These are phyloP conservation scores for Cystobasidiaceae sp. DNA, from an alignment of 1,284 basidiomycete genomes.

Conservation along the genomic window DNA sequence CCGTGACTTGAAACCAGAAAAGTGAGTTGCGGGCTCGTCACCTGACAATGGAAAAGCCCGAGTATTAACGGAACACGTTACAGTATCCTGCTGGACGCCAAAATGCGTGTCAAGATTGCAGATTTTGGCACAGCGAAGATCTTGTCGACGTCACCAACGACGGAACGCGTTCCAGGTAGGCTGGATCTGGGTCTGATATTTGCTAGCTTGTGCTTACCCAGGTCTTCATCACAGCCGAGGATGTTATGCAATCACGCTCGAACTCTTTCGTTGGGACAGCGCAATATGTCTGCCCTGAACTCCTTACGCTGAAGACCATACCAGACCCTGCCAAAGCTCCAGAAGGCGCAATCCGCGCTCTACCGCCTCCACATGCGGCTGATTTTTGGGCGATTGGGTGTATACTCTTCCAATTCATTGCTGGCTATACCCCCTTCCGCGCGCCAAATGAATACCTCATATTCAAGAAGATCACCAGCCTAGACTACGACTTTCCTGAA, in stretches of 20 bases:
- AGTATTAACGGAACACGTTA: neutral
- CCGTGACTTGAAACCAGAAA: conserved; percentile 88
- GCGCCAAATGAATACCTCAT: conserved; percentile 56
- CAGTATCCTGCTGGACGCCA: conserved; percentile 72
- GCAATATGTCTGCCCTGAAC: conserved; percentile 90
- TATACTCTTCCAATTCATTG: conserved; percentile 54
- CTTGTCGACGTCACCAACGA: conserved; percentile 14
- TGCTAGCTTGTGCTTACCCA: neutral
- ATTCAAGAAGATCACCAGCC: conserved; percentile 55
- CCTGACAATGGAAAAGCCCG: neutral
- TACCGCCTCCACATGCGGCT: conserved; percentile 39
- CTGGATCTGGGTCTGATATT: neutral
- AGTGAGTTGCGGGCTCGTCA: conserved; percentile 48
- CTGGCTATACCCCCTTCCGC: conserved; percentile 55
- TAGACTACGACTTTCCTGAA: conserved; percentile 51
- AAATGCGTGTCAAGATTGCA: conserved; percentile 84
- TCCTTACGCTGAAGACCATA: conserved; percentile 61
- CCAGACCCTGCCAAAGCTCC: neutral
- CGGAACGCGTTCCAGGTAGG: conserved; percentile 1
- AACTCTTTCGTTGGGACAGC: conserved; percentile 94
- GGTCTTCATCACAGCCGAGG: conserved; percentile 43
- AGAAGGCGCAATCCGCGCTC: neutral
- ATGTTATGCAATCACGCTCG: conserved; percentile 46
- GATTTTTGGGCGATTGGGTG: conserved; percentile 58
- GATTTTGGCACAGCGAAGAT: conserved; percentile 97